Evolutionary conservation across 805 yeast genomes (phyloP).

Genomic region (Saturnispora gosingensis): DNA sequence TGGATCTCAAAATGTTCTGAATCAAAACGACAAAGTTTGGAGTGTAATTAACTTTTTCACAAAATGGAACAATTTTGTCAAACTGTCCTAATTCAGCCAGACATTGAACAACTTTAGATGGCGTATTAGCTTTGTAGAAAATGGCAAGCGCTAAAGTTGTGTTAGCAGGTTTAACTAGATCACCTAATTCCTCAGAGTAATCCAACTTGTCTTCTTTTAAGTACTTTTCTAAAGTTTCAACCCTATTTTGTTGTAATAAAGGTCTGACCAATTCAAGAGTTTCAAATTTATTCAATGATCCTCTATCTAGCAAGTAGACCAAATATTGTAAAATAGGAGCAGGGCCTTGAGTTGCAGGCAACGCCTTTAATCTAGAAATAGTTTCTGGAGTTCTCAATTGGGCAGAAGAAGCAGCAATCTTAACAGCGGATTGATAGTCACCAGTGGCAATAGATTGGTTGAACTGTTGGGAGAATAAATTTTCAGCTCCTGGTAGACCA

Average conservation of each 20-base stretch:
- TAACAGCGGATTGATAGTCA: conserved; percentile 87
- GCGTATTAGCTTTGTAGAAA: conserved; percentile 72
- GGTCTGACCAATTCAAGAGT: conserved; percentile 93
- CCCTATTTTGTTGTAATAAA: conserved; percentile 89
- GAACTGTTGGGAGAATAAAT: conserved; percentile 83
- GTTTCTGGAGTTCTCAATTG: conserved; percentile 92
- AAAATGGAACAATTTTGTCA: conserved; percentile 90
- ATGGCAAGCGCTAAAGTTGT: conserved; percentile 82
- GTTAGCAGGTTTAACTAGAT: conserved; percentile 83
- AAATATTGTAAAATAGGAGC: conserved; percentile 92
- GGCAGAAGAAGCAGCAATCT: conserved; percentile 91
- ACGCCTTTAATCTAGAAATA: conserved; percentile 80
- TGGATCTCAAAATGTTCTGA: conserved; percentile 82
- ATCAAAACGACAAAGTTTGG: conserved; percentile 87
- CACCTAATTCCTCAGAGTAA: conserved; percentile 96
- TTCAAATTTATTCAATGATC: conserved; percentile 85
- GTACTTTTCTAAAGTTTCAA: conserved; percentile 92
- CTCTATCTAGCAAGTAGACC: conserved; percentile 84
- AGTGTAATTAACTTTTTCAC: conserved; percentile 77
- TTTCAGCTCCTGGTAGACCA: conserved; percentile 96
- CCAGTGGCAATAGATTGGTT: conserved; percentile 76
- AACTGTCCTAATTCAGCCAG: conserved; percentile 95
- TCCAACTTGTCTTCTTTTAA: conserved; percentile 90
- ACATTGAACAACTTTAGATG: conserved; percentile 82
- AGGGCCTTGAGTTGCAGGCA: conserved; percentile 89